A percentile compares a stretch with the other conserved stretches of the same genome.
Evolutionary conservation across 1,139 yeast species (phyloP).

Genomic region (Hansenula lynferdii): DNA sequence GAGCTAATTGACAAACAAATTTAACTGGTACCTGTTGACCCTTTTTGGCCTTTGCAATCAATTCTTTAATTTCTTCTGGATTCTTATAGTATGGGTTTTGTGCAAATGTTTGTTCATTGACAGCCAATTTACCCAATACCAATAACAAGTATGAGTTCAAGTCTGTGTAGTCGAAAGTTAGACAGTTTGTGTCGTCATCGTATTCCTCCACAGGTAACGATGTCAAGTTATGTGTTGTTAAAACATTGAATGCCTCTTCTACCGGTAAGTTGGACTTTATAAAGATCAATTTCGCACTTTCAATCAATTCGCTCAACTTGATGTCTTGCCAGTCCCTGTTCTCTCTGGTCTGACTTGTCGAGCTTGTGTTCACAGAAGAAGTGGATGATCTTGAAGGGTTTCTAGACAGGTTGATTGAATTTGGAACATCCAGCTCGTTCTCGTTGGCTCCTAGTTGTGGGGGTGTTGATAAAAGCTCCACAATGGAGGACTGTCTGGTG

Average conservation of each 20-base stretch:
- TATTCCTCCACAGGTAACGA: conserved; percentile 71
- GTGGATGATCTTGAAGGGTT: conserved; percentile 36
- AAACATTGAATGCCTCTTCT: conserved; percentile 80
- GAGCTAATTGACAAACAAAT: conserved; percentile 72
- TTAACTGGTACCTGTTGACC: conserved; percentile 78
- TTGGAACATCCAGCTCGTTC: conserved; percentile 6
- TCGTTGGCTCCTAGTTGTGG: conserved; percentile 51
- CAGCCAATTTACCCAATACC: conserved; percentile 60
- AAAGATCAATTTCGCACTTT: conserved; percentile 68
- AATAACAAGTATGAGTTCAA: conserved; percentile 76
- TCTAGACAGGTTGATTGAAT: conserved; percentile 33
- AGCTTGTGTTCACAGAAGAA: conserved; percentile 22
- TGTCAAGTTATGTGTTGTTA: conserved; percentile 68
- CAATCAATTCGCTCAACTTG: conserved; percentile 67
- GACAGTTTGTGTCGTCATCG: conserved; percentile 55
- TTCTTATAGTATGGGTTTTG: conserved; percentile 20
- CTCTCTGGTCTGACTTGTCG: conserved; percentile 19
- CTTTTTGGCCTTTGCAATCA: conserved; percentile 46
- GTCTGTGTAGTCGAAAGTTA: conserved; percentile 89
- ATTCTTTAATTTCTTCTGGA: conserved; percentile 25
- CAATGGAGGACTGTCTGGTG: conserved; percentile 70
- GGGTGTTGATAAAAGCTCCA: conserved; percentile 77
- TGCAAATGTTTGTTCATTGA: conserved; percentile 28
- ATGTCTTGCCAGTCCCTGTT: conserved; percentile 69
- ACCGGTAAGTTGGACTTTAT: conserved; percentile 65